Evolutionary conservation across 768 basidiomycete genomes (phyloP).

Genomic region (Serendipita sp.): DNA sequence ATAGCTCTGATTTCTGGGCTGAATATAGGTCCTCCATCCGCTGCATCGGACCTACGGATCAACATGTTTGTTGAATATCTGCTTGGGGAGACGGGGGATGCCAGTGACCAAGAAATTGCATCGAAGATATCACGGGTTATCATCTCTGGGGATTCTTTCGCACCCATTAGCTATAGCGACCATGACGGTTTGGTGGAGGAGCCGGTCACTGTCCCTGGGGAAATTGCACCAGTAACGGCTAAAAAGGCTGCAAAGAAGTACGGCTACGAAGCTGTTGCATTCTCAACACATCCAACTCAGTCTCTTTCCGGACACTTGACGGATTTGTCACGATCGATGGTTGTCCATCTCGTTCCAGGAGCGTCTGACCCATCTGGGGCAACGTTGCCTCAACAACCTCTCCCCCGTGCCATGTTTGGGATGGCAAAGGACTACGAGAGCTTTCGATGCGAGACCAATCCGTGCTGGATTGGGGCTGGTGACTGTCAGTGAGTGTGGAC

Average conservation of each 20-base stretch:
- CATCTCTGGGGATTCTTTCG: conserved; percentile 79
- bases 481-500: conserved; percentile 26
- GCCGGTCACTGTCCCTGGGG: neutral
- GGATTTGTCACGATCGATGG: conserved; percentile 62
- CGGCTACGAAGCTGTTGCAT: conserved; percentile 45
- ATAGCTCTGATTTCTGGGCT: conserved; percentile 77
- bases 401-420: conserved; percentile 86
- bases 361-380: conserved; percentile 73
- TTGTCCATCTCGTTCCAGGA: conserved; percentile 81
- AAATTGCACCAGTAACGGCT: neutral
- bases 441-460: conserved; percentile 76
- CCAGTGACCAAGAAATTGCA: conserved; percentile 44
- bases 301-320: conserved; percentile 51
- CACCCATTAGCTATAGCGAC: conserved; percentile 26
- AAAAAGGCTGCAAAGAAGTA: conserved; percentile 36
- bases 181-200: conserved; percentile 16
- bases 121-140: conserved; percentile 70
- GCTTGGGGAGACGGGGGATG: conserved; percentile 62
- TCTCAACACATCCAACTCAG: conserved; percentile 60
- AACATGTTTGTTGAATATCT: conserved; percentile 87
- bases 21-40: conserved; percentile 53
- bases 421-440: conserved; percentile 36
- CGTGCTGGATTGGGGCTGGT: conserved; percentile 59
- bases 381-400: conserved; percentile 83
- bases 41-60: conserved; percentile 38